phyloP scores from a whole-genome alignment of 176 grass and related monocot species.

The Chloris gayana region DNA sequence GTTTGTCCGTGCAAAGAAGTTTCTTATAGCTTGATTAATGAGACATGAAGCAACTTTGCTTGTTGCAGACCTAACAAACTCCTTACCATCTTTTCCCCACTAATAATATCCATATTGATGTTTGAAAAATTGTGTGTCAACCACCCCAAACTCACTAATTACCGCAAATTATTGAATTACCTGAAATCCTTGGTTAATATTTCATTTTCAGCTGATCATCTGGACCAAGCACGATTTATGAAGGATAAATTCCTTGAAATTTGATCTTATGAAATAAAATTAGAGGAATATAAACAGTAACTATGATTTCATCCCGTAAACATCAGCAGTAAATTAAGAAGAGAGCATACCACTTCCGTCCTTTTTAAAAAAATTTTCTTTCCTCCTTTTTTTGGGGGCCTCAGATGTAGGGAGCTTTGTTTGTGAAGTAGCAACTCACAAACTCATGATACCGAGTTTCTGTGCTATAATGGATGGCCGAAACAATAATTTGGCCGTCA shows the following conservation, averaged over 20 bases:
- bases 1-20: conserved; percentile 56
- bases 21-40: conserved; percentile 48
- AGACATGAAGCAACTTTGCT: conserved; percentile 69
- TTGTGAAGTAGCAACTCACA: conserved; percentile 43
- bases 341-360: conserved; percentile 21
- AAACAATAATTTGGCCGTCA: conserved; percentile 57
- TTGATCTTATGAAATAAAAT: conserved; percentile 9
- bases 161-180: conserved; percentile 42
- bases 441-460: conserved; percentile 33
- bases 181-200: conserved; percentile 15
- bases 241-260: not conserved
- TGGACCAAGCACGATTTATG: conserved; percentile 18
- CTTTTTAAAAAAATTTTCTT: conserved; percentile 19
- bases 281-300: conserved; percentile 25
- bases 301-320: conserved; percentile 17
- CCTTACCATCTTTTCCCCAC: conserved; percentile 48
- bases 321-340: conserved; percentile 26
- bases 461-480: conserved; percentile 49
- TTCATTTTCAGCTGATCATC: not conserved
- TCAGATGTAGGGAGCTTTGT: conserved; percentile 18
- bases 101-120: conserved; percentile 38
- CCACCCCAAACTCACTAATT: conserved; percentile 34
- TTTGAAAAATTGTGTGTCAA: conserved; percentile 50
- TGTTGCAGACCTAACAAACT: conserved; percentile 69
- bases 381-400: not conserved